phyloP scores from a whole-genome alignment of 306 rosid genomes.

The Ormosia emarginata region DNA sequence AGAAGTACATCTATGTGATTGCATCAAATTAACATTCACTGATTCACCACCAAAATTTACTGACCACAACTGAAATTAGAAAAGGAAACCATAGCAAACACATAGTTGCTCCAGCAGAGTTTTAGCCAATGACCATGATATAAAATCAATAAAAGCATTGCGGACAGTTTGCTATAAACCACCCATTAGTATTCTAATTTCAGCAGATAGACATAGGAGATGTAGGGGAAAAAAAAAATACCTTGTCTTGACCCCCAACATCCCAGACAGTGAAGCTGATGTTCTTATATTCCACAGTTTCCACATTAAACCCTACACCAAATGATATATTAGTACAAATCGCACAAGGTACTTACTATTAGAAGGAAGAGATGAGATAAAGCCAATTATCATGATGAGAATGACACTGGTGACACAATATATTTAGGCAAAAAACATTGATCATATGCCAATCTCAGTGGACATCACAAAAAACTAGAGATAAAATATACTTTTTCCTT shows the following conservation, averaged over 20 bases:
- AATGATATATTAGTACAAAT: conserved; percentile 12
- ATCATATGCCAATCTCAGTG: neutral
- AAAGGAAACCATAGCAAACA: neutral
- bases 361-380: neutral
- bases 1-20: neutral
- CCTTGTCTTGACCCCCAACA: conserved; percentile 98
- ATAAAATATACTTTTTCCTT: neutral
- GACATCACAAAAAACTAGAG: neutral
- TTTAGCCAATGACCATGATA: neutral
- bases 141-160: conserved; percentile 6
- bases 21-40: neutral
- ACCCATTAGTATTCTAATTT: neutral
- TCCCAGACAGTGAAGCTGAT: conserved; percentile 99
- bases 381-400: neutral
- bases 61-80: neutral
- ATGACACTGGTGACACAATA: neutral
- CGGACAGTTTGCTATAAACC: neutral
- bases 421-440: neutral
- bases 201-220: neutral
- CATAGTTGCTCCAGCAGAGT: neutral
- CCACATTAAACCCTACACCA: conserved; percentile 82
- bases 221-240: conserved; percentile 7
- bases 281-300: conserved; percentile 93
- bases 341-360: neutral
- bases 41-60: neutral